A percentile compares a stretch with the other conserved stretches of the same genome.
phyloP scores from a whole-genome alignment of 1,139 yeast species.

The Hansenula anomala region DNA sequence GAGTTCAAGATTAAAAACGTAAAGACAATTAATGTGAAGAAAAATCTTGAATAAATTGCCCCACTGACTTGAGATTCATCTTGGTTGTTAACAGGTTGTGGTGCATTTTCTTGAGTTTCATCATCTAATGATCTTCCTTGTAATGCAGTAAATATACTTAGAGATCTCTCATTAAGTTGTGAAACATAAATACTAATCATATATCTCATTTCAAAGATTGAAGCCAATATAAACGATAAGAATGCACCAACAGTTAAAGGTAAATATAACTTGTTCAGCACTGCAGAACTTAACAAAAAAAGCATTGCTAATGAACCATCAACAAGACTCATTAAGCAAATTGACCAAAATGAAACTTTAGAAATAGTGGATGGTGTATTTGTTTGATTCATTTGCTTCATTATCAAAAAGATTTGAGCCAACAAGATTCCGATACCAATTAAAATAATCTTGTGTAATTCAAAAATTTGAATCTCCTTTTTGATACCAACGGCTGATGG shows the following conservation, averaged over 20 bases:
- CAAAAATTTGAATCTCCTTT: slow-evolving; percentile 41
- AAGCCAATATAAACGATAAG: slow-evolving; percentile 62
- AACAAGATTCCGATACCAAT: slow-evolving; percentile 44
- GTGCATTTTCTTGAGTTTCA: slow-evolving; percentile 12
- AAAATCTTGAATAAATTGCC: slow-evolving; percentile 56
- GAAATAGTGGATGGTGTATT: slow-evolving; percentile 79
- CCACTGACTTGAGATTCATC: slow-evolving; percentile 60
- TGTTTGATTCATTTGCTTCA: slow-evolving; percentile 64
- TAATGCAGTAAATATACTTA: slow-evolving; percentile 58
- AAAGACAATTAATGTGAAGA: slow-evolving; percentile 53
- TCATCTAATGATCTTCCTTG: slow-evolving; percentile 45
- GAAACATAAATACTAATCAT: slow-evolving; percentile 64
- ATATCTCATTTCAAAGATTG: slow-evolving; percentile 75
- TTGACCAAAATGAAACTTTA: slow-evolving; percentile 60
- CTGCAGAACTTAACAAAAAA: slow-evolving; percentile 54
- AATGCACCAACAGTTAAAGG: slow-evolving; percentile 70
- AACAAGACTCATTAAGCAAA: slow-evolving; percentile 48
- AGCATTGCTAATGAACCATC: slow-evolving; percentile 69
- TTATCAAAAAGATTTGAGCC: slow-evolving; percentile 42
- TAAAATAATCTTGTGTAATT: slow-evolving; percentile 41
- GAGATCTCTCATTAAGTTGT: slow-evolving; percentile 68
- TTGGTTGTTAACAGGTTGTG: slow-evolving; percentile 21
- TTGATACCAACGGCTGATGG: slow-evolving; percentile 51
- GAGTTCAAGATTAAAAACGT: slow-evolving; percentile 57
- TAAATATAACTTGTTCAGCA: slow-evolving; percentile 53